These are phyloP conservation scores for Raffaelea deltoideospora DNA, from an alignment of 2,329 filamentous ascomycete genomes.

Conservation along the genomic window DNA sequence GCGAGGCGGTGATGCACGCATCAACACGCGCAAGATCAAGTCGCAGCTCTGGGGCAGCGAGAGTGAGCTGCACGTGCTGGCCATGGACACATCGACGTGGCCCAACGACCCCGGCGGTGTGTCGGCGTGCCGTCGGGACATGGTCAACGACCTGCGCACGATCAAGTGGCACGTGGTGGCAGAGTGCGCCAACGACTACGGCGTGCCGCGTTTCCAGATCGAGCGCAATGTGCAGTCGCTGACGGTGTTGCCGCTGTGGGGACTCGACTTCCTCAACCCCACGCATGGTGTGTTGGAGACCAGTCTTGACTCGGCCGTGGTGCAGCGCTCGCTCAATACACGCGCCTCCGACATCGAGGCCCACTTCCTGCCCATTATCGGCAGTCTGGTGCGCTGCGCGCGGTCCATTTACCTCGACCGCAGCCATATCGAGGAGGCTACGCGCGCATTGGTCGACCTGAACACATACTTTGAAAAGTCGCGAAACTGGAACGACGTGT, in stretches of 20 bases:
- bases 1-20: slow-evolving; percentile 19
- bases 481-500: slow-evolving; percentile 28
- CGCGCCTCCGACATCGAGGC: slow-evolving; percentile 23
- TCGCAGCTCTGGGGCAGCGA: slow-evolving; percentile 24
- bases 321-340: slow-evolving; percentile 20
- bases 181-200: slow-evolving; percentile 39
- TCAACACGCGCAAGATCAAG: slow-evolving; percentile 16
- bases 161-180: slow-evolving; percentile 39
- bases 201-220: slow-evolving; percentile 37
- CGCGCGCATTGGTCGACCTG: slow-evolving; percentile 27
- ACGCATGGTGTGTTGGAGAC: slow-evolving; percentile 39
- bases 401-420: slow-evolving; percentile 24
- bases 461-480: slow-evolving; percentile 29
- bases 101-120: slow-evolving; percentile 37
- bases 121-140: slow-evolving; percentile 37
- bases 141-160: slow-evolving; percentile 36
- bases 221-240: slow-evolving; percentile 38
- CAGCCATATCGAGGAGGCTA: slow-evolving; percentile 26
- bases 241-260: slow-evolving; percentile 38
- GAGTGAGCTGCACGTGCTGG: slow-evolving; percentile 26
- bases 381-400: slow-evolving; percentile 27
- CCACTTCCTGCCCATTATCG: slow-evolving; percentile 29
- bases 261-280: slow-evolving; percentile 34
- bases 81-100: slow-evolving; percentile 32
- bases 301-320: slow-evolving; percentile 32